Evolutionary conservation across 2,329 filamentous ascomycete genomes (phyloP), one percentile per base, ranked within the genome.

Genomic region (Corynespora cassiicola): DNA sequence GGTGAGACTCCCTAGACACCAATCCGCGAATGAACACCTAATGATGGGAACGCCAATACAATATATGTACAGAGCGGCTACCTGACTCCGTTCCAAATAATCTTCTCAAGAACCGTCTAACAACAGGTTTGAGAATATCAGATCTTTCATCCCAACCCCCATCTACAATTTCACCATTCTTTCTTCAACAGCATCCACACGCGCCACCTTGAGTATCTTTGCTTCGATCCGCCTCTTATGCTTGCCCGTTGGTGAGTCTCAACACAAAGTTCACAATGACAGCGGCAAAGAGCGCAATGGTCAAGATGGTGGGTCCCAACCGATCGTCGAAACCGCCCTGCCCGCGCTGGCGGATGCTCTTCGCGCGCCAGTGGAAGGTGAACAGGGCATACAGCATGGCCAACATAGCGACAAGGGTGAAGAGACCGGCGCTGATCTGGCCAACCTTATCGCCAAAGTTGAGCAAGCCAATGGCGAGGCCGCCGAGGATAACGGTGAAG

Each of bases 401-500:
- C 36, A 87, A 82, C 84, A 99, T 92, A 50, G 92, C 90, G 38
- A 99, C 92, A 55, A 90, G 76, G 1, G 94, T 97, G 76, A 99
- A 99, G 36, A 96, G 78, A 36, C 89, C 91, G 39, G 94, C 90
- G 46, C 87, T 92, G 71, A 97, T 96, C 68, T 94, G 94, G 59
- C 92, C 92, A 39, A 95, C 84, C 51, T 85, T 85, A 73, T 99
- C 94, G 66, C 94, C 94, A 61, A 99, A 99, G 78, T 99, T 99
- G 63, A 99, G 85, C 67, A 99, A 90, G 57, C 94, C 94, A 58
- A 99, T 89, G 54, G 94, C 92, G 33, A 99, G 85, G 50, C 94
- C 94, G 64, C 94, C 94, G 47, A 99, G 87, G 72, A 99, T 92
- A 65, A 99, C 91, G 70, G 91, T 96, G 79, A 97, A 97, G 81